phyloP scores from a whole-genome alignment of 2,329 filamentous ascomycete species.

The Purpureocillium takamizusanense region DNA sequence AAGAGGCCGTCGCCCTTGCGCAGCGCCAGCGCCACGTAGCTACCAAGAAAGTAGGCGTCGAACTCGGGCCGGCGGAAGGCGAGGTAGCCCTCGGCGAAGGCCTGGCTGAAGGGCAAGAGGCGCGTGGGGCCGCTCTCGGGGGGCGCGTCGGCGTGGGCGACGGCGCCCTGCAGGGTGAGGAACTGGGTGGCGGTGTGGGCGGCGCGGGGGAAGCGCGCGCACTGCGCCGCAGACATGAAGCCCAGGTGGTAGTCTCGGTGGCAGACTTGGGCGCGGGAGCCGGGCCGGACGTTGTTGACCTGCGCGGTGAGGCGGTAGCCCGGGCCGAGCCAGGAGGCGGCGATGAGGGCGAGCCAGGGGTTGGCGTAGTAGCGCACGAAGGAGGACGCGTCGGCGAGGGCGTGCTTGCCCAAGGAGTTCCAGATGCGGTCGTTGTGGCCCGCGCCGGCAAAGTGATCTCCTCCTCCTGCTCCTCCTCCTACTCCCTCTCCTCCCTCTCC shows the following conservation, averaged over 20 bases:
- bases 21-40: constrained; percentile 43
- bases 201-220: constrained; percentile 37
- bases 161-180: constrained; percentile 53
- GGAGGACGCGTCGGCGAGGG: constrained; percentile 36
- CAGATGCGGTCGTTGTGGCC: constrained; percentile 53
- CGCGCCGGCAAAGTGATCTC: constrained; percentile 51
- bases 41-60: constrained; percentile 40
- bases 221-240: constrained; percentile 43
- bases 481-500: no score
- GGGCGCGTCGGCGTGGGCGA: constrained; percentile 54
- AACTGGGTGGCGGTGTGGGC: constrained; percentile 46
- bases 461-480: constrained; percentile 29
- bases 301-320: constrained; percentile 52
- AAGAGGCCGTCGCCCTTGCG: constrained; percentile 50
- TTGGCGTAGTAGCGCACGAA: constrained; percentile 53
- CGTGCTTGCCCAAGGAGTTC: constrained; percentile 58
- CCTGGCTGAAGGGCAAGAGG: constrained; percentile 51
- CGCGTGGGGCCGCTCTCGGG: constrained; percentile 49
- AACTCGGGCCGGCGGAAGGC: constrained; percentile 46
- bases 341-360: constrained; percentile 44
- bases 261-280: constrained; percentile 45
- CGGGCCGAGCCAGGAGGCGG: constrained; percentile 49
- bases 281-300: constrained; percentile 53
- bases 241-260: constrained; percentile 59
- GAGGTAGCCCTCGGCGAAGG: constrained; percentile 47